Conservation (phyloP, 2,329 filamentous ascomycete species). For the Eurotiales sp. region DNA sequence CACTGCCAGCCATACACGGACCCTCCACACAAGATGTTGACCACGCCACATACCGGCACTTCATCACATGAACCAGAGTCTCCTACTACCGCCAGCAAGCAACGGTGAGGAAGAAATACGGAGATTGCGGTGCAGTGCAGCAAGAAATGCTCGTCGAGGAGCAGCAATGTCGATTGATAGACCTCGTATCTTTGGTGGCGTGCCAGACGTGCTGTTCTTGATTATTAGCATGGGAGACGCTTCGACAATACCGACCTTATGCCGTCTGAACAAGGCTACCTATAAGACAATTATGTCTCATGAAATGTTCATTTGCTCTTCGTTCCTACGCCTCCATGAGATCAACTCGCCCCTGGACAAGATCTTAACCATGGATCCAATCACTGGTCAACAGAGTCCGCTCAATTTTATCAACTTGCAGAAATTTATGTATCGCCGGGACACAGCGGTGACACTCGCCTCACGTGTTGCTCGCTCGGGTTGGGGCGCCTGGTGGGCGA, state of each 20-base stretch:
- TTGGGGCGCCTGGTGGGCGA: slow-evolving; percentile 24
- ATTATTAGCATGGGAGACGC: slow-evolving; percentile 26
- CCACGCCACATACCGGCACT: neutral
- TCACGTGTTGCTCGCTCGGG: slow-evolving; percentile 25
- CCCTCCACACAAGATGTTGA: slow-evolving; percentile 10
- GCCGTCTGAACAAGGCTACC: slow-evolving; percentile 25
- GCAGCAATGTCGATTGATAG: slow-evolving; percentile 10
- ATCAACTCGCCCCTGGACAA: slow-evolving; percentile 53
- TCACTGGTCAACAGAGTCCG: slow-evolving; percentile 20
- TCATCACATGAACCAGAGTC: slow-evolving; percentile 1
- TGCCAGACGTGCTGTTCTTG: slow-evolving; percentile 28
- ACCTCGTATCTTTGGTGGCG: slow-evolving; percentile 20
- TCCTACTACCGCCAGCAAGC: neutral
- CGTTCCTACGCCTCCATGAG: slow-evolving; percentile 43
- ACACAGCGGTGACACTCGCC: slow-evolving; percentile 20
- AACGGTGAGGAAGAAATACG: neutral
- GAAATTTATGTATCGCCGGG: slow-evolving; percentile 22
- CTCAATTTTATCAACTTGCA: slow-evolving; percentile 23
- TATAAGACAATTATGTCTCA: slow-evolving; percentile 24
- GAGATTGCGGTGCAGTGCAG: too few species aligned
- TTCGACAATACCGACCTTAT: slow-evolving; percentile 21
- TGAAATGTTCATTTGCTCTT: slow-evolving; percentile 25
- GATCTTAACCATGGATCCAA: slow-evolving; percentile 44
- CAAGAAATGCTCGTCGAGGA: slow-evolving; percentile 13
- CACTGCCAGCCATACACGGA: neutral